A percentile compares a stretch with the other conserved stretches of the same genome.
These are phyloP conservation scores for Paracamarosporium sp. DNA, from an alignment of 2,329 filamentous ascomycete genomes.

Conservation along the genomic window DNA sequence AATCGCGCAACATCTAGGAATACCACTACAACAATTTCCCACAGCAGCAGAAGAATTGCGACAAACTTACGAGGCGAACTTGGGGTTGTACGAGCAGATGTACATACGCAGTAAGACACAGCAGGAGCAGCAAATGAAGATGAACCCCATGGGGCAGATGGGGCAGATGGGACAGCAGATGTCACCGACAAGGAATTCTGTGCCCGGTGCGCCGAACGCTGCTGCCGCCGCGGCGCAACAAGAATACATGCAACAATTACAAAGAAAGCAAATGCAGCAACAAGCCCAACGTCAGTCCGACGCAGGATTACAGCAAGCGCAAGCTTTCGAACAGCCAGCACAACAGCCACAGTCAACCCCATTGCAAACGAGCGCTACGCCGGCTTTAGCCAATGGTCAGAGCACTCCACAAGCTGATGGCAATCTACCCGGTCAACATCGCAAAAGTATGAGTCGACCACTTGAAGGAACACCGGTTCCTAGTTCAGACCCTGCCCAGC, in stretches of 20 bases:
- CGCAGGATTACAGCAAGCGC: constrained; percentile 33
- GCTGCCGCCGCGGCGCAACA: constrained; percentile 55
- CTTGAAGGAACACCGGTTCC: constrained; percentile 46
- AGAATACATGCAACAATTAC: constrained; percentile 53
- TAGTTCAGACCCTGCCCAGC: constrained; percentile 30
- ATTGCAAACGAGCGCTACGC: constrained; percentile 55
- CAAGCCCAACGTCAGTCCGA: constrained; percentile 15
- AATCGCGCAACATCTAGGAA: constrained; percentile 64
- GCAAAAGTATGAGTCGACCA: constrained; percentile 47
- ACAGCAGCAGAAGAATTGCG: constrained; percentile 73
- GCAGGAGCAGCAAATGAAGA: constrained; percentile 50
- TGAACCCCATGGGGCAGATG: constrained; percentile 15
- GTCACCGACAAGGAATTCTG: constrained; percentile 42
- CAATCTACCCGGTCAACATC: constrained; percentile 30
- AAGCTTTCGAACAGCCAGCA: constrained; percentile 36
- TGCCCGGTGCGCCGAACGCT: constrained; percentile 46
- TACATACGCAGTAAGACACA: constrained; percentile 61
- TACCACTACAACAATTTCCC: constrained; percentile 56
- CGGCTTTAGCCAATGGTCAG: constrained; percentile 54
- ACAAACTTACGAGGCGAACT: constrained; percentile 75
- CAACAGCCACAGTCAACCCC: constrained; percentile 50
- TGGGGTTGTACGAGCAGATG: constrained; percentile 77
- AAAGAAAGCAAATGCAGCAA: constrained; percentile 48
- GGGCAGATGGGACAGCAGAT: constrained; percentile 35
- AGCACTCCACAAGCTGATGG: constrained; percentile 53